Evolutionary conservation across 495 filamentous ascomycete genomes (phyloP), one percentile per base, ranked within the genome.

Genomic region (Aspergillus panamensis): DNA sequence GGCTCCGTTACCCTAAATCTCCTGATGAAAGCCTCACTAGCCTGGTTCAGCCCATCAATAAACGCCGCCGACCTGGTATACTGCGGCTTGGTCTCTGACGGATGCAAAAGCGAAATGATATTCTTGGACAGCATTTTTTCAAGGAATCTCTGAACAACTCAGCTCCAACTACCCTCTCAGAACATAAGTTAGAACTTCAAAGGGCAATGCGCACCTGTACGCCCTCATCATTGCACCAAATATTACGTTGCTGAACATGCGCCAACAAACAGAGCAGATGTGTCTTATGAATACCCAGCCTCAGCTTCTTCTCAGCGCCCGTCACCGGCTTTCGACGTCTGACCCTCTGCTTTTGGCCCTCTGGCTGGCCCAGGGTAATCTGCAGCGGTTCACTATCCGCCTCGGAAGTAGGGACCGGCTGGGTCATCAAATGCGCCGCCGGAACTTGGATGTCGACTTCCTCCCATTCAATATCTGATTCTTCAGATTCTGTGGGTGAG

Each of bases 191-290:
- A 30, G 35, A 44, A n/a, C 8, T 51, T 8, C 42, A 13, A 17
- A 60, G 33, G 32, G 30, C 43, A 30, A 53, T 29, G 61, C 68
- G 40, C 62, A 82, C 80, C 72, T 94, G 87, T 37, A 87, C 76
- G 58, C 76, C 68, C 13, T 76, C 59, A 68, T 94, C 85, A 69
- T 96, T 96, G 67, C 92, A 97, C 93, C 93, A 97, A 52, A 76
- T 70, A 66, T 96, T 97, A 40, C 92, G 82, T 21, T 82, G 71
- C 59, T 86, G 79, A 17, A 87, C 82, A 69, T 97, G 90, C 4
- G 78, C 78, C 31, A 97, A 68, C 1, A 97, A 77, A 63, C 91
- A 95, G 32, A 96, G 77, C 3, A 97, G 47, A 74, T 99, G 91
- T 62, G 82, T 75, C 71, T 96, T 96, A 66, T 99, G 94, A 32